Evolutionary conservation across 2,329 filamentous ascomycete species (phyloP), one percentile per base, ranked within the genome.

Genomic region (Fusarium tupiense): DNA sequence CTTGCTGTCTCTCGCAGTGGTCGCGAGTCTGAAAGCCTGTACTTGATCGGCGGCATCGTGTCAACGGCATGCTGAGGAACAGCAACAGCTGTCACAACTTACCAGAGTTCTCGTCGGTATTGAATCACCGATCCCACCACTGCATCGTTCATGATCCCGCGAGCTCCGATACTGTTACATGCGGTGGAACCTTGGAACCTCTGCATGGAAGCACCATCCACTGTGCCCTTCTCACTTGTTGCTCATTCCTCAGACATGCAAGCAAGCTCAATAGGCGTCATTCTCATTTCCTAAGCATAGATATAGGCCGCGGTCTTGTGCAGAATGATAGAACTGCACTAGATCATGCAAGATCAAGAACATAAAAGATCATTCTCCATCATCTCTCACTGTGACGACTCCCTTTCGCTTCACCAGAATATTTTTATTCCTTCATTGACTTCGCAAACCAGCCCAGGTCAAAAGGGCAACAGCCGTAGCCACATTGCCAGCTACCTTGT

Each of bases 1-100:
- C 10, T n/a, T 72, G 11, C 6, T 72, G 26, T 72, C 70, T 13
- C 13, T 72, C 17, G 70, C 69, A 17, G 70, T 72, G 5, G 70
- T 72, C 14, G 69, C 69, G 7, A 72, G 70, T 57, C 38, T 72
- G 5, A 69, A 72, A n/a, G 70, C 69, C 17, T 72, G 69, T 31
- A 57, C 53, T 24, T 70, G 37, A 44, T 29, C 2, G 4, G 19
- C 17, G 17, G 11, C 16, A 3, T 5, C 52, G 8, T 40, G 14
- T 31, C 24, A 9, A 8, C 20, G 11, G 20, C 35, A 41, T 56
- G 26, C 24, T 17, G 11, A 19, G 3, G 2, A 41, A n/a, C 11
- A 16, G 52, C 17, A 24, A 57, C 6, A 43, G 22, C 17, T 33
- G 53, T 20, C 12, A n/a, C 26, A 29, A 19, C 3, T n/a, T 3